Evolutionary conservation across 176 grass and related monocot species (phyloP), one percentile per base, ranked within the genome.

Genomic region (Neostapfia colusana): DNA sequence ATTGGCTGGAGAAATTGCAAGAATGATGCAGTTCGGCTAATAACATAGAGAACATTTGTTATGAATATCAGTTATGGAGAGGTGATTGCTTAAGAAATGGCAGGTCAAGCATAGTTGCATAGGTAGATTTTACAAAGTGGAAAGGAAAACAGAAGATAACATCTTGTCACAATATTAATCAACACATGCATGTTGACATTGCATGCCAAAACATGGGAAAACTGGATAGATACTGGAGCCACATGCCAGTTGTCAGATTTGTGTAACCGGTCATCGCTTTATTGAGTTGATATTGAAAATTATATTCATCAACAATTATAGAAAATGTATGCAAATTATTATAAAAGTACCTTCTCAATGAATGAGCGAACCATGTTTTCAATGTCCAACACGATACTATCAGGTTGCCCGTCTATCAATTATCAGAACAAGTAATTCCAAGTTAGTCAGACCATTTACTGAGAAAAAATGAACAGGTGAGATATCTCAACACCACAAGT

Each of bases 361-460:
- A 55, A 99, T 20, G 89, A 27, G 1, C 95, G 95, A 67, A 99
- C 95, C 95, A 99, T 99, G 63, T 81, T 95, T 75, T 99, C 95
- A 72, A 99, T 99, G 83, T 99, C 95, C 67, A 82, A 67, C 54
- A 95, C 92, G 64, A 92, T 72, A 68, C 75, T 90, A 1, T 99
- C 95, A 8, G 92, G 58, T 71, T 99, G 95, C 58, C 95, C 95
- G 21, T 99, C 95, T 99, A 50, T 4, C 76, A 67, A 83, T 31
- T 31, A 31, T 43, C 65, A 66, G 53, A 66, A 70, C 58, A 75
- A 73, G 7, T 76, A 67, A 72, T 76, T 51, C 92, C 91, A 51
- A 23, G 18, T 31, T 58, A 81, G 18, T 39, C 43, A 38, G 40
- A 63, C 72, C 34, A 88, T 92, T 87, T 98, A 58, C 73, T 61